Base-by-base conservation (phyloP, 2,329 filamentous ascomycete genomes). In the Lachnellula suecica region DNA sequence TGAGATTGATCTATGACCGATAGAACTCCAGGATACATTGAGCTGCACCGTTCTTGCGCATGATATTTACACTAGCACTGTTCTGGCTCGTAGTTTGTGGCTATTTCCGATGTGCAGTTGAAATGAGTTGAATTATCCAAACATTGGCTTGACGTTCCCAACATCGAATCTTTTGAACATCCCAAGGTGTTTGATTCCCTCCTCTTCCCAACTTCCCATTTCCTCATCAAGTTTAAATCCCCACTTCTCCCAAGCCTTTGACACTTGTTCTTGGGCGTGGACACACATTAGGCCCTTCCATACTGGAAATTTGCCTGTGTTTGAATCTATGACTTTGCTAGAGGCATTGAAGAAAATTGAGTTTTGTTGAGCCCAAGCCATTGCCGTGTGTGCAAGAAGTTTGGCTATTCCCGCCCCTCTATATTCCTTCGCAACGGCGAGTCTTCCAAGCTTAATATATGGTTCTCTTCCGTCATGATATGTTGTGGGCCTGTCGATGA, bases 111-210 rank as follows among this genome's bases (percentile, higher is more conserved):
- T n/a, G n/a, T n/a, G n/a, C n/a, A n/a, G n/a, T n/a, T n/a, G n/a
- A n/a, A n/a, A n/a, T n/a, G n/a, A n/a, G n/a, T n/a, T n/a, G n/a
- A n/a, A n/a, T n/a, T n/a, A n/a, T n/a, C n/a, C n/a, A n/a, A n/a
- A n/a, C n/a, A n/a, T n/a, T n/a, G n/a, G n/a, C n/a, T n/a, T n/a
- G 29, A 8, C 29, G 20, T 23, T 23, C 19, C 17, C 43, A 46
- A 74, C 57, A 7, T 73, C 63, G 22, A 84, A 54, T 29, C 81
- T 72, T 56, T 70, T 62, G 57, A 82, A 96, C 91, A 97, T 96
- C 53, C 89, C 92, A 19, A 95, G 79, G 74, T 96, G 91, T 60
- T 81, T 76, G 49, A 96, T 93, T 4, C 88, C 89, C 65, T 95
- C 91, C 69, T 97, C 92, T 58, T 79, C 76, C 91, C 92, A 97